These are phyloP conservation scores for Candida ovalis DNA, from an alignment of 805 yeast species.

Conservation along the genomic window DNA sequence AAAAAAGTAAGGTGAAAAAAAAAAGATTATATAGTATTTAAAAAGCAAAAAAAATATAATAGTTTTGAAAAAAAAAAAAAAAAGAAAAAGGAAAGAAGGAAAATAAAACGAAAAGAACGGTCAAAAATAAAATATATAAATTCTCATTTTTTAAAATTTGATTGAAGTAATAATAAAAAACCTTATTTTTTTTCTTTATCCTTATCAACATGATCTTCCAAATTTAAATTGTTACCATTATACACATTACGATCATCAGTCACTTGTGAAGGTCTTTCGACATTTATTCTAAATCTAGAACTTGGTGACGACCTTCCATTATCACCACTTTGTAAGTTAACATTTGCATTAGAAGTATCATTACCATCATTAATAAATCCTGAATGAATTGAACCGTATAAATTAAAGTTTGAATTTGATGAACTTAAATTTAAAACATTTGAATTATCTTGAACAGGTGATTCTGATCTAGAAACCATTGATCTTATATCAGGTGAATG, in stretches of 20 bases:
- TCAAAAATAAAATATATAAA: too few relatives aligned
- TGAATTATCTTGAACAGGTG: conserved; percentile 9
- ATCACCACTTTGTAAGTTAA: background rate
- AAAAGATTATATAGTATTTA: too few relatives aligned
- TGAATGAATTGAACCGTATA: background rate
- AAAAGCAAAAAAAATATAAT: too few relatives aligned
- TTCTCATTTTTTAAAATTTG: too few relatives aligned
- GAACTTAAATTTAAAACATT: conserved; percentile 15
- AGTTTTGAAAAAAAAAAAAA: too few relatives aligned
- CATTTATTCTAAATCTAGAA: conserved; percentile 16
- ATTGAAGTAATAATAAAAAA: background rate
- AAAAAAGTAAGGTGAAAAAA: too few relatives aligned
- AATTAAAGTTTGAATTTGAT: conserved; percentile 21
- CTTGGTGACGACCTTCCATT: conserved; percentile 9
- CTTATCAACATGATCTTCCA: conserved; percentile 46
- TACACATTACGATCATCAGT: conserved; percentile 43
- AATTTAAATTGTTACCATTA: conserved; percentile 52
- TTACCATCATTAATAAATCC: background rate
- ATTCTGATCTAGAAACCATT: conserved; percentile 16
- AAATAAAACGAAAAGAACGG: too few relatives aligned
- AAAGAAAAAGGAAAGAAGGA: too few relatives aligned
- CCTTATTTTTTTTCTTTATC: conserved; percentile 10
- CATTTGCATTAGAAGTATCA: background rate
- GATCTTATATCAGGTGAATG: conserved; percentile 26
- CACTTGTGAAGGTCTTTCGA: conserved; percentile 12